Evolutionary conservation across 352 stramenopile species (phyloP).

Genomic region (Pythium aristosporum): DNA sequence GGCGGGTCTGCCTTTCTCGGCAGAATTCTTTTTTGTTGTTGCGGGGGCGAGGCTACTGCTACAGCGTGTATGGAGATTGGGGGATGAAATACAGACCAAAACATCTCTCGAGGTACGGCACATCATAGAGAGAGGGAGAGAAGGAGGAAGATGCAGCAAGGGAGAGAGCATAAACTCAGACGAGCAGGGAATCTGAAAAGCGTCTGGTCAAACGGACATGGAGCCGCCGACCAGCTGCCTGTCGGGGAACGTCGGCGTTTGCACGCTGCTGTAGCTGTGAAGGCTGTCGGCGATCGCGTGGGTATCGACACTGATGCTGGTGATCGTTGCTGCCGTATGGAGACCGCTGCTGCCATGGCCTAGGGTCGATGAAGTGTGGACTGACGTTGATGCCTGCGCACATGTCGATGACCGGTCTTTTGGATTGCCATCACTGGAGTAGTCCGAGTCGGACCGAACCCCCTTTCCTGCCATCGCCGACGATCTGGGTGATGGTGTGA

Average conservation of each 20-base stretch:
- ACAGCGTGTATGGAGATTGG: conserved; percentile 5
- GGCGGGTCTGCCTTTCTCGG: background rate
- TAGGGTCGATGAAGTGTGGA: background rate
- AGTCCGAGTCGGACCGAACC: conserved; percentile 16
- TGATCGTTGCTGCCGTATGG: background rate
- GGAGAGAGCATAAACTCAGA: background rate
- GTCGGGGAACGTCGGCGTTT: conserved; percentile 62
- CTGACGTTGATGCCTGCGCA: conserved; percentile 6
- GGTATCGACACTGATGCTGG: conserved; percentile 32
- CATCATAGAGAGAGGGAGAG: background rate
- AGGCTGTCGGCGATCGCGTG: conserved; percentile 29
- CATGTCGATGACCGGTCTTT: conserved; percentile 12
- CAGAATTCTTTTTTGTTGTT: background rate
- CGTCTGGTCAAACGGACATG: conserved; percentile 27
- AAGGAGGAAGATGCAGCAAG: background rate
- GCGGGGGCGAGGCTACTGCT: conserved; percentile 5
- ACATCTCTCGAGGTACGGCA: conserved; percentile 1
- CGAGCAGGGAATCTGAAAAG: background rate
- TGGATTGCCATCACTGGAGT: conserved; percentile 7
- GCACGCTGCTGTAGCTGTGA: conserved; percentile 56
- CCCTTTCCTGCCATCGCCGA: conserved; percentile 4
- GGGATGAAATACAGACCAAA: background rate
- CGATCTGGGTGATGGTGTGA: conserved; percentile 19
- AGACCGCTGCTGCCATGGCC: conserved; percentile 9
- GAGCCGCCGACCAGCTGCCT: conserved; percentile 21